Evolutionary conservation across 2,329 filamentous ascomycete genomes (phyloP).

Genomic region (Immersiporthe knoxdaviesiana): DNA sequence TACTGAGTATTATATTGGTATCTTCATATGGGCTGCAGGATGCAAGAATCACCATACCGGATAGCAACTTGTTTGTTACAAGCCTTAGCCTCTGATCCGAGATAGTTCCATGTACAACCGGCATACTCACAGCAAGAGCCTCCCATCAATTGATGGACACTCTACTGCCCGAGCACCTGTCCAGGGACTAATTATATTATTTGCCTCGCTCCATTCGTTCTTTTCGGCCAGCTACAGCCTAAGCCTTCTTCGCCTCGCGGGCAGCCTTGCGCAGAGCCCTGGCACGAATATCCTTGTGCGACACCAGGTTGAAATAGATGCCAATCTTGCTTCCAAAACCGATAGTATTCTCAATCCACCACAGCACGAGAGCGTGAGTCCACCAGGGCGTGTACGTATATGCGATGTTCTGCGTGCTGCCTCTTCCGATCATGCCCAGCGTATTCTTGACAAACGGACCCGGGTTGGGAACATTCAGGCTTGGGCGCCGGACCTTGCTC

Average conservation of each 20-base stretch:
- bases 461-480: conserved; percentile 77
- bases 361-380: conserved; percentile 88
- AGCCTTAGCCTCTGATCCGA: neutral
- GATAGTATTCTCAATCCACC: conserved; percentile 68
- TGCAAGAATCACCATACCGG: neutral
- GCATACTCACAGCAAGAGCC: neutral
- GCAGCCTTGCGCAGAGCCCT: conserved; percentile 83
- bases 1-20: neutral
- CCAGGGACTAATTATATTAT: neutral
- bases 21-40: neutral
- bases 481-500: conserved; percentile 89
- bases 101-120: neutral
- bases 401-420: conserved; percentile 76
- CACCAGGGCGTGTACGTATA: conserved; percentile 92
- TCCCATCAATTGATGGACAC: neutral
- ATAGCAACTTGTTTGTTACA: neutral
- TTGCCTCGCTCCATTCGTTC: neutral
- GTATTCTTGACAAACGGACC: conserved; percentile 79
- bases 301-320: conserved; percentile 59
- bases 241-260: conserved; percentile 73
- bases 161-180: neutral
- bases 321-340: conserved; percentile 53
- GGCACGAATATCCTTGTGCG: conserved; percentile 83
- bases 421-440: conserved; percentile 79
- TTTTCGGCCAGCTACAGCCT: neutral